A percentile compares a stretch with the other conserved stretches of the same genome.
Evolutionary conservation across 768 basidiomycete genomes (phyloP).

Genomic region (Lepiota subincarnata): DNA sequence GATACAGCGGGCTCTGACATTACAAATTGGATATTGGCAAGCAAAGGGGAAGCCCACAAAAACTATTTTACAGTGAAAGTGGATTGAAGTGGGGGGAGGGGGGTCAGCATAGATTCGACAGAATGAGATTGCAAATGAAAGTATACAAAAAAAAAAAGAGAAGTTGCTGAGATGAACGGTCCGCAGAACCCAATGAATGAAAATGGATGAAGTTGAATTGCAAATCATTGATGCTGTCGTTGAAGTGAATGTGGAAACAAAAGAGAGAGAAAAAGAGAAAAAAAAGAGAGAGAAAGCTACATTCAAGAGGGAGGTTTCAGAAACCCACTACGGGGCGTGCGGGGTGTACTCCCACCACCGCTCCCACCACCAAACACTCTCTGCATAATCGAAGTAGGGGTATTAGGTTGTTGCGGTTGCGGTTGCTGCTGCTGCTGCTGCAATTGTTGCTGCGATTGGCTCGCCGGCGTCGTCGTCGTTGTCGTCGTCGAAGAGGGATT

Average conservation of each 20-base stretch:
- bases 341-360: conserved; percentile 1
- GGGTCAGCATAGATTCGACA: background rate
- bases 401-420: background rate
- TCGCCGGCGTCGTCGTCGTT: background rate
- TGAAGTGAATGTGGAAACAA: background rate
- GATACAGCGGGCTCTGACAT: background rate
- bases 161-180: background rate
- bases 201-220: background rate
- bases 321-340: conserved; percentile 1
- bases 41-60: no score
- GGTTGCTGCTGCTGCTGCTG: background rate
- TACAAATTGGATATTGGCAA: no score
- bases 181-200: background rate
- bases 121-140: background rate
- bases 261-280: background rate
- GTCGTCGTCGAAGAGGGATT: background rate
- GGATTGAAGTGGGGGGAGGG: background rate
- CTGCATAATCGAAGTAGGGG: conserved; percentile 3
- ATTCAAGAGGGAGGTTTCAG: background rate
- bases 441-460: background rate
- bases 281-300: no score
- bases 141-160: background rate
- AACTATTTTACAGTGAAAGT: background rate
- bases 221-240: background rate
- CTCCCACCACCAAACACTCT: conserved; percentile 6